Conservation (phyloP, 2,329 filamentous ascomycete genomes). For the Sporothrix curviconia region DNA sequence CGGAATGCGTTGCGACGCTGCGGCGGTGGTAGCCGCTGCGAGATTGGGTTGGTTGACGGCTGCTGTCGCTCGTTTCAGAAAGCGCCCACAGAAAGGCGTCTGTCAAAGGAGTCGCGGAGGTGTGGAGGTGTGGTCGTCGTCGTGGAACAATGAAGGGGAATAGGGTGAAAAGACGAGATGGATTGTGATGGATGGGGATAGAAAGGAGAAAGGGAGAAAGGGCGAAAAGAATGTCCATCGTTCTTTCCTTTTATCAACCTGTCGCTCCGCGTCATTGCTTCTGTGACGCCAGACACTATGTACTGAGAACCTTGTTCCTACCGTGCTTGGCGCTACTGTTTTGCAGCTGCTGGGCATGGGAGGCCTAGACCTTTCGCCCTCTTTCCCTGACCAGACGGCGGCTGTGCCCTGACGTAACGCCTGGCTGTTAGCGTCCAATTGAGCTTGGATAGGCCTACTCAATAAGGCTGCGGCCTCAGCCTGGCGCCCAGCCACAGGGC, state of each 20-base stretch:
- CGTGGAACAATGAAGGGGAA: background rate
- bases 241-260: background rate
- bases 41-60: constrained; percentile 14
- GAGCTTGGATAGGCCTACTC: no score
- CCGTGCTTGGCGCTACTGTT: background rate
- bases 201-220: background rate
- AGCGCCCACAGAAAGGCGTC: constrained; percentile 11
- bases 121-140: background rate
- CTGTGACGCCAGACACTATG: background rate
- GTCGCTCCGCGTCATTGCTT: background rate
- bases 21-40: constrained; percentile 12
- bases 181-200: background rate
- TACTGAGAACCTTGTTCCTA: background rate
- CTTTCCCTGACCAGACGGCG: background rate
- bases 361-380: constrained; percentile 7
- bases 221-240: background rate
- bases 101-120: background rate
- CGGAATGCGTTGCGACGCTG: constrained; percentile 13
- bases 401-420: background rate
- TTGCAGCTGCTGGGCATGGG: constrained; percentile 6
- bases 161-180: background rate
- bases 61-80: constrained; percentile 18
- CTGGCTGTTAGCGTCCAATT: no score
- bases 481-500: no score
- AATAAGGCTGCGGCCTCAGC: no score